Conservation (phyloP, 345 rosid genomes). For the Sonneratia caseolaris region DNA sequence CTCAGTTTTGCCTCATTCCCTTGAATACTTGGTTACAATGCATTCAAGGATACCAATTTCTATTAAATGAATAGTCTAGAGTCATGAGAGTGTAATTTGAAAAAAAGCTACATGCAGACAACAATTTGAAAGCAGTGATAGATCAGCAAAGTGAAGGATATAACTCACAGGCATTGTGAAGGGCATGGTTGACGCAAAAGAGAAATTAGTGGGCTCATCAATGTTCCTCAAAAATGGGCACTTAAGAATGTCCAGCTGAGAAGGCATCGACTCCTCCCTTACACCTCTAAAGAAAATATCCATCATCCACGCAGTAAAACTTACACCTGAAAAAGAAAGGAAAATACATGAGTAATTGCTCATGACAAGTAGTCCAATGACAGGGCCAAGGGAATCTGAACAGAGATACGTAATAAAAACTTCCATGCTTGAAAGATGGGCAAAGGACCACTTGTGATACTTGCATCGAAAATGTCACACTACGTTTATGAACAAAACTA, state of each 20-base stretch:
- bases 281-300: conserved; percentile 33
- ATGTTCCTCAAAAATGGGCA: conserved; percentile 97
- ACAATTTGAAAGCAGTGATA: neutral
- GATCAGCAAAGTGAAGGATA: conserved; percentile 3
- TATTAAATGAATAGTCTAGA: neutral
- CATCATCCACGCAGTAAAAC: conserved; percentile 26
- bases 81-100: neutral
- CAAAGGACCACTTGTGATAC: neutral
- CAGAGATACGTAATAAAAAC: neutral
- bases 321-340: conserved; percentile 18
- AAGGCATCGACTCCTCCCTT: conserved; percentile 43
- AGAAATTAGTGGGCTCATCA: conserved; percentile 87
- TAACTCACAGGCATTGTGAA: conserved; percentile 68
- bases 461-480: neutral
- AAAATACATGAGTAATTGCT: neutral
- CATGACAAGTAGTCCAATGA: neutral
- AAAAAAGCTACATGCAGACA: neutral
- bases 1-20: neutral
- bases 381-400: neutral
- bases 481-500: neutral
- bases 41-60: neutral
- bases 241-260: conserved; percentile 46
- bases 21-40: too few species aligned
- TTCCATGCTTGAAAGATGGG: neutral
- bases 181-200: conserved; percentile 58